These are phyloP conservation scores for Guadua angustifolia DNA, from an alignment of 176 grass and related monocot genomes.

Conservation along the genomic window DNA sequence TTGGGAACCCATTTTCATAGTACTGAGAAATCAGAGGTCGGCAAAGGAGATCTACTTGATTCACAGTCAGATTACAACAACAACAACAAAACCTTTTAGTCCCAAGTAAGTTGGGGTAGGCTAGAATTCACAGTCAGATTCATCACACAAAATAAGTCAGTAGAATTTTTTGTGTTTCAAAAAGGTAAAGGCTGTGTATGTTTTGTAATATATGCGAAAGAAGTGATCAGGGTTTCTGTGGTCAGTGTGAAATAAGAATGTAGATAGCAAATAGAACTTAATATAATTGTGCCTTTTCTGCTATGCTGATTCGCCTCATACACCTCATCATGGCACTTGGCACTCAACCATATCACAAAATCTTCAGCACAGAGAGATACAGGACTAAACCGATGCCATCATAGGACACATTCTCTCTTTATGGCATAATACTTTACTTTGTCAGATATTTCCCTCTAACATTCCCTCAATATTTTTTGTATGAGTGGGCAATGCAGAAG, in stretches of 20 bases:
- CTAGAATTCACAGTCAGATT: conserved; percentile 15
- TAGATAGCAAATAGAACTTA: conserved; percentile 2
- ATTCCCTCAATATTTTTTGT: conserved; percentile 16
- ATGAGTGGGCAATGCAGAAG: not conserved
- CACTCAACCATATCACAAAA: conserved; percentile 27
- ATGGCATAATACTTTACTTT: conserved; percentile 22
- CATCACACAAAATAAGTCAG: not conserved
- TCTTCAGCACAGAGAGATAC: not conserved
- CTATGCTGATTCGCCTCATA: not conserved
- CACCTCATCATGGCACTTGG: conserved; percentile 1
- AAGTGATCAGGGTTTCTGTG: not conserved
- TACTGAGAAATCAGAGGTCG: conserved; percentile 1
- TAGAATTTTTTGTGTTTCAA: not conserved
- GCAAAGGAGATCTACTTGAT: not conserved
- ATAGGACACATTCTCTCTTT: not conserved
- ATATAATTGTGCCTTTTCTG: not conserved
- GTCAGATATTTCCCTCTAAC: not conserved
- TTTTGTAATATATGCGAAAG: conserved; percentile 1
- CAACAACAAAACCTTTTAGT: too few relatives aligned
- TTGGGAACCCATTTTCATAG: conserved; percentile 18
- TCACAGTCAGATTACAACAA: conserved; percentile 15
- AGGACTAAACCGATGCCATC: not conserved
- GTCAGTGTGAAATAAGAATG: not conserved
- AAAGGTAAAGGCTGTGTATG: not conserved
- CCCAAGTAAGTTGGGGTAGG: too few relatives aligned